Percentiles rank a stretch among this genome's conserved stretches.
Evolutionary conservation across 2,329 filamentous ascomycete species (phyloP).

Genomic region (Claviceps africana): DNA sequence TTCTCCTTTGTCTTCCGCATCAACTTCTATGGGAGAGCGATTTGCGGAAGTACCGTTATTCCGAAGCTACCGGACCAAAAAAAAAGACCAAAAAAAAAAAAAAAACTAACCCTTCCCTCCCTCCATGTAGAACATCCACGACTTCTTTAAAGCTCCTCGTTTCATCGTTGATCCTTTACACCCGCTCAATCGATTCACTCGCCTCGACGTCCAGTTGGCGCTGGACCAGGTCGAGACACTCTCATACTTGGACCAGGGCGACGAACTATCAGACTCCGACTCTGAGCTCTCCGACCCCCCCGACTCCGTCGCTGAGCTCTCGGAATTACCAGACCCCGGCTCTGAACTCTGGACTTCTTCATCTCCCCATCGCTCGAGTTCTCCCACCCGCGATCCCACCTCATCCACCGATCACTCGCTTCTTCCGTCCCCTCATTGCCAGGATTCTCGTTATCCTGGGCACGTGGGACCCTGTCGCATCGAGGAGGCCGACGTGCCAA

Average conservation of each 20-base stretch:
- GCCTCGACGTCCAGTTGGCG: conserved; percentile 2
- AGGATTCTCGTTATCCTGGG: neutral
- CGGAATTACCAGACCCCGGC: neutral
- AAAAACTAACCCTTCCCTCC: conserved; percentile 11
- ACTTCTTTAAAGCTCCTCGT: conserved; percentile 7
- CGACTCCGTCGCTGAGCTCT: neutral
- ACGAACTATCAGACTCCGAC: neutral
- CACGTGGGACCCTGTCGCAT: neutral
- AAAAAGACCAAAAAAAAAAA: too few relatives aligned
- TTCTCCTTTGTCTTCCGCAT: too few relatives aligned
- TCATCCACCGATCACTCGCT: neutral
- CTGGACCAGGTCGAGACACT: neutral
- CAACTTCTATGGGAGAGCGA: too few relatives aligned
- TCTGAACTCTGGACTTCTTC: too few relatives aligned
- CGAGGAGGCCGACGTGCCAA: neutral
- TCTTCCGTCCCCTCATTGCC: neutral
- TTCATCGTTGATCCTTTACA: conserved; percentile 8
- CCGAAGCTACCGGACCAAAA: conserved; percentile 6
- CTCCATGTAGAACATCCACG: conserved; percentile 9
- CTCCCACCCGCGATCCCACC: neutral
- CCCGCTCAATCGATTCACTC: conserved; percentile 5
- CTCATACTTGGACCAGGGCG: neutral
- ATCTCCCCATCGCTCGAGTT: neutral
- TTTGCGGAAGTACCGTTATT: conserved; percentile 10
- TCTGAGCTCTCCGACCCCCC: neutral